These are phyloP conservation scores for Saprolegnia diclina DNA, from an alignment of 352 stramenopile species.

Conservation along the genomic window DNA sequence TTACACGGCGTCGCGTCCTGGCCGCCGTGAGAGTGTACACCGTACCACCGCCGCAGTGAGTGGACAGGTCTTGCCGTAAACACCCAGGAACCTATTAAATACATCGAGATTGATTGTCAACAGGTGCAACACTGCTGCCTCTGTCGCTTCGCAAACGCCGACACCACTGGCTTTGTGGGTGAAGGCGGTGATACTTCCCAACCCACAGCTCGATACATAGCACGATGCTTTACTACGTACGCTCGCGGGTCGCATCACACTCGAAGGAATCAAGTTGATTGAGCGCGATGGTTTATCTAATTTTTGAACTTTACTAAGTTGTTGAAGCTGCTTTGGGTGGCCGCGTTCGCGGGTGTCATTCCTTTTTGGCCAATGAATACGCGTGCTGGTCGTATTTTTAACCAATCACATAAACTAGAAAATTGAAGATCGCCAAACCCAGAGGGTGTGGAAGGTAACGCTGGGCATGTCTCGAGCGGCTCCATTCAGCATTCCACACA, in stretches of 20 bases:
- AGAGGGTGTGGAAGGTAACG: neutral
- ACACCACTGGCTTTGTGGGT: no score
- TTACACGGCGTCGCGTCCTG: neutral
- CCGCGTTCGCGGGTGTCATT: neutral
- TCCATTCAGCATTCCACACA: neutral
- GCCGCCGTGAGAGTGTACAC: no score
- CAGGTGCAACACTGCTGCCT: no score
- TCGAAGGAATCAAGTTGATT: no score
- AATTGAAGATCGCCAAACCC: constrained; percentile 12
- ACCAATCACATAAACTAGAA: constrained; percentile 6
- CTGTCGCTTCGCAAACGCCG: no score
- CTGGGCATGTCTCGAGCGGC: constrained; percentile 1
- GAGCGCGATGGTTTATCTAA: no score
- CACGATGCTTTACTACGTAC: no score
- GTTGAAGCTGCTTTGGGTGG: neutral
- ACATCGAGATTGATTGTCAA: no score
- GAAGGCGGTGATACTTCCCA: no score
- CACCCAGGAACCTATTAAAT: neutral
- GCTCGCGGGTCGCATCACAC: no score
- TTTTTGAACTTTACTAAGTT: neutral
- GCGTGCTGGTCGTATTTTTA: neutral
- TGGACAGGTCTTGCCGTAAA: neutral
- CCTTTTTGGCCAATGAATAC: constrained; percentile 1
- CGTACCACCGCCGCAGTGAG: neutral
- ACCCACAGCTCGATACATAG: no score